Evolutionary conservation across 1,284 basidiomycete species (phyloP).

Genomic region (Phlebopus sp.): DNA sequence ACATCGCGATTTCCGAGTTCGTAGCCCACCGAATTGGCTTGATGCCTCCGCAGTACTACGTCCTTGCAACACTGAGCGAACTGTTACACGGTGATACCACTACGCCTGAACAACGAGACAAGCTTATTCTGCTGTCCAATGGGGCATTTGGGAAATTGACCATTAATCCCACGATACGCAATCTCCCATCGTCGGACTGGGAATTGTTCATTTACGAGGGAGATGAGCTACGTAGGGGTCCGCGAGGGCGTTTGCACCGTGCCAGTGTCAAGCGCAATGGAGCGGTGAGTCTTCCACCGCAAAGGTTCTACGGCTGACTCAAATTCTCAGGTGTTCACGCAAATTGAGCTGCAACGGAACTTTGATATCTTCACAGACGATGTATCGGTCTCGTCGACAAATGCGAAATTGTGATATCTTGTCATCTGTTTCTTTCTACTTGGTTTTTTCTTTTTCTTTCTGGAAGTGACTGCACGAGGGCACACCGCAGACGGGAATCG

Average conservation of each 20-base stretch:
- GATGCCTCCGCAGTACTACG: constrained; percentile 73
- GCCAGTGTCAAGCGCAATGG: constrained; percentile 44
- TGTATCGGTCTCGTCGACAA: background rate
- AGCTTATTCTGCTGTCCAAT: constrained; percentile 45
- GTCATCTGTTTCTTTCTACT: no score
- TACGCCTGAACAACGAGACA: constrained; percentile 43
- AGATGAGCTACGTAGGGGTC: constrained; percentile 62
- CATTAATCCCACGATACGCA: constrained; percentile 46
- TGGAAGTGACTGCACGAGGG: background rate
- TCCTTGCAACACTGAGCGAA: constrained; percentile 54
- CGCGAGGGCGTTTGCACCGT: constrained; percentile 55
- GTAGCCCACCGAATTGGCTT: constrained; percentile 48
- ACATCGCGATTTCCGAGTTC: constrained; percentile 49
- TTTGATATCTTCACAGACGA: constrained; percentile 55
- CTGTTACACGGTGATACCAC: constrained; percentile 42
- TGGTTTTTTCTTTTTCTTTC: no score
- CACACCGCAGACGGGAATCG: no score
- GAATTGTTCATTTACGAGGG: constrained; percentile 63
- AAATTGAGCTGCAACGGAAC: constrained; percentile 52
- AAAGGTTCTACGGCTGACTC: constrained; percentile 1
- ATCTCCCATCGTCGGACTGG: constrained; percentile 33
- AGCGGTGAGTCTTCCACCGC: constrained; percentile 37
- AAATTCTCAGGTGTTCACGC: constrained; percentile 40
- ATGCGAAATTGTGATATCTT: background rate
- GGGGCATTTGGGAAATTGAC: constrained; percentile 59